These are phyloP conservation scores for Inonotus obliquus DNA, from an alignment of 1,284 basidiomycete genomes.

Conservation along the genomic window DNA sequence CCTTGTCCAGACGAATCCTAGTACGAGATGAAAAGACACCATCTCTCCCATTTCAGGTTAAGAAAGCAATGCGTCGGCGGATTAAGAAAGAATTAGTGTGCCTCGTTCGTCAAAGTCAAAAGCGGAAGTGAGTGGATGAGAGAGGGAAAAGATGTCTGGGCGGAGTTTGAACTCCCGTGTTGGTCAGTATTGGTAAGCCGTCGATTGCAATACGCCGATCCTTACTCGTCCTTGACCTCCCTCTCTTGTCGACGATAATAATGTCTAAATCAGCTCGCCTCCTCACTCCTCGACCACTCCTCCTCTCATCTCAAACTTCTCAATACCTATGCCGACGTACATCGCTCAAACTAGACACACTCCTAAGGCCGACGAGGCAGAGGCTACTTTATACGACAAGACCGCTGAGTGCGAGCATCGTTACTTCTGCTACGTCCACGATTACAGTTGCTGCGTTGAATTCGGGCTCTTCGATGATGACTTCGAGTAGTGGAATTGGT, in stretches of 20 bases:
- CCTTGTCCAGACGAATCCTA: too few species aligned
- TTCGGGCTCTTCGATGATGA: not conserved
- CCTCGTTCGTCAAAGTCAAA: too few species aligned
- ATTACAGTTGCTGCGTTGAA: not conserved
- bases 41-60: too few species aligned
- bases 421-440: slow-evolving; percentile 4
- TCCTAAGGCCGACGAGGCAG: not conserved
- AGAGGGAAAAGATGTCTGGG: too few species aligned
- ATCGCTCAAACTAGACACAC: not conserved
- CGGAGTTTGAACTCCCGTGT: too few species aligned
- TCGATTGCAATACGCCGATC: not conserved
- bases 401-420: slow-evolving; percentile 9
- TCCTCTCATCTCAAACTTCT: not conserved
- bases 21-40: too few species aligned
- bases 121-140: too few species aligned
- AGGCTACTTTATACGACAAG: slow-evolving; percentile 10
- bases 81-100: too few species aligned
- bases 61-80: too few species aligned
- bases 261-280: slow-evolving; percentile 13
- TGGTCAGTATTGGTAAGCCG: too few species aligned
- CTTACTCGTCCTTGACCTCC: not conserved
- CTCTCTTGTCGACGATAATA: not conserved
- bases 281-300: not conserved
- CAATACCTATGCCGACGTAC: not conserved
- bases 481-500: not conserved